Evolutionary conservation across 2,329 filamentous ascomycete genomes (phyloP), one percentile per base, ranked within the genome.

Genomic region (Graphilbum ipis-grandicollis): DNA sequence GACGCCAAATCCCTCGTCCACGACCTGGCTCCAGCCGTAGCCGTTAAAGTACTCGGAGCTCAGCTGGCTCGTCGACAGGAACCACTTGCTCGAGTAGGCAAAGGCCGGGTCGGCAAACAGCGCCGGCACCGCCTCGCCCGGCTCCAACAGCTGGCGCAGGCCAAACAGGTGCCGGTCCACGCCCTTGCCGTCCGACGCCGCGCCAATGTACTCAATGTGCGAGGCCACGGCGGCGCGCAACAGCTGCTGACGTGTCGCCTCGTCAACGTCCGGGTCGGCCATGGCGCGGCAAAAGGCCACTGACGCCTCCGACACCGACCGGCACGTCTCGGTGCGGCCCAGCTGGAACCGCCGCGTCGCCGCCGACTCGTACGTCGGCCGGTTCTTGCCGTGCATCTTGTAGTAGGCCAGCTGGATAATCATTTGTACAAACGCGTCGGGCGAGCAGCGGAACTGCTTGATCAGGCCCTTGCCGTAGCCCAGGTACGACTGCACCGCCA

Each of bases 401-500:
- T 78, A 79, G 68, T 98, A 98, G 29, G 90, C 90, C 37, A 96
- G 75, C 59, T 98, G 90, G 56, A 98, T 98, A 56, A 94, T 65
- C 84, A 98, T 90, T 62, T 98, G 90, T 31, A 96, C 85, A 57
- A 92, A 98, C 23, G 88, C 90, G 51, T 98, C 92, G 22, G 90
- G 90, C 19, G 82, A 92, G 72, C 83, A 93, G 64, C 85, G 92
- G 75, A 98, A 96, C 60, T 93, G 92, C 75, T 98, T 98, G 68
- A 98, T 96, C 43, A 98, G 66, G 19, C 84, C 85, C 66, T 98
- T 98, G 56, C 90, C 90, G 57, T 98, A 98, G 49, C 79, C 88
- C 59, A 96, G 86, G 66, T 92, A 98, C 21, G 85, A 81, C 57
- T 96, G 88, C 3, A 98, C 86, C 18, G 81, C 74, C 33, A 98